Base-by-base conservation (phyloP, 1,284 basidiomycete species). In the Mrakiaceae sp. region DNA sequence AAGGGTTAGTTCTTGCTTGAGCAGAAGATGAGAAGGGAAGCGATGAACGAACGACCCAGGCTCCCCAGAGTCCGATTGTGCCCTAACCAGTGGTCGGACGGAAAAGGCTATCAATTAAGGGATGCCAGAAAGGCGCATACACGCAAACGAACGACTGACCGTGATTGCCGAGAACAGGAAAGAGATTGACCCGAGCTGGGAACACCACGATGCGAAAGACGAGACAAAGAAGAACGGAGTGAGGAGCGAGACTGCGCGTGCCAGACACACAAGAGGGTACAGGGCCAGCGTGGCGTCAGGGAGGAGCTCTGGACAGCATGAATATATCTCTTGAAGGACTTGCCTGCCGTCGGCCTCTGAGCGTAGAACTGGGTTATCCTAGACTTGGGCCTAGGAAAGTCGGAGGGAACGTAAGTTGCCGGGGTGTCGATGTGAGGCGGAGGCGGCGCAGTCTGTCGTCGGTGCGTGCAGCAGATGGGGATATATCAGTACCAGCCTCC, bases 151-250 rank as follows among this genome's bases (percentile, higher is more conserved):
- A 27, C 27, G 43, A 64, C 43, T 5, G 50, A 27, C 53, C 3
- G 53, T 64, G 44, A 55, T 44, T 50, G 60, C 16, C 0, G 63
- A 52, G 12, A 60, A 53, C 46, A 60, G 40, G 42, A 48, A 5
- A 10, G 58, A 60, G 10, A 64, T 11, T 12, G 58, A 53, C 0
- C 58, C 58, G 44, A 63, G 62, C 7, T 54, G n/a, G n/a, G 55
- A 50, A 10, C 50, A 58, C 11, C 50, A 63, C 12, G 55, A 58
- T 10, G 56, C 51, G 27, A 46, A 46, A 1, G 62, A 49, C 9
- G 62, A 58, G 62, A 63, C 52, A 27, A 63, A 42, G 62, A 63
- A 58, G n/a, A 49, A 14, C 4, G 62, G 62, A 5, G 62, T 63
- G 12, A 63, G 49, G 43, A 63, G 42, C 46, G 10, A 58, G 16